phyloP scores from a whole-genome alignment of 140 eudicot species.

The Bidens hawaiensis region DNA sequence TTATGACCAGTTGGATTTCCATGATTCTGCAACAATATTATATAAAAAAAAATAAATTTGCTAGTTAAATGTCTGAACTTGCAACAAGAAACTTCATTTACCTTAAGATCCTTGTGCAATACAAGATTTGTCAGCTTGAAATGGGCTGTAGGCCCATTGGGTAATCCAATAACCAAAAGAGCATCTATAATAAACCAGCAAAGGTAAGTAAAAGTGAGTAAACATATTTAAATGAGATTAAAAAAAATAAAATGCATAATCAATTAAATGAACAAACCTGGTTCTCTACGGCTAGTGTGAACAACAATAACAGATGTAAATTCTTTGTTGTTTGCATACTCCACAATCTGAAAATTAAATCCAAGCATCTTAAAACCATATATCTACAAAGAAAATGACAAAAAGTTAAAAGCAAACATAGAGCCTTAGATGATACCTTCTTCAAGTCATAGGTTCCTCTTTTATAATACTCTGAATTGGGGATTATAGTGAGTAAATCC shows the following conservation, averaged over 20 bases:
- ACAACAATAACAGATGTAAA: conserved; percentile 79
- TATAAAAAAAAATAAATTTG: background rate
- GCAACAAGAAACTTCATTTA: conserved; percentile 1
- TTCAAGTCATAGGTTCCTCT: conserved; percentile 98
- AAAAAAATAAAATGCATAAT: background rate
- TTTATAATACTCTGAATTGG: conserved; percentile 73
- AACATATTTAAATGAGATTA: background rate
- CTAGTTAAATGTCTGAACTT: background rate
- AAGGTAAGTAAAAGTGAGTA: background rate
- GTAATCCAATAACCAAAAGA: conserved; percentile 73
- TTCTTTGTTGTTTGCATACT: conserved; percentile 80
- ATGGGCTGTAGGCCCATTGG: conserved; percentile 99
- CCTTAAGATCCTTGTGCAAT: conserved; percentile 90
- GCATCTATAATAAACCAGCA: conserved; percentile 52
- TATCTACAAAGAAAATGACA: background rate
- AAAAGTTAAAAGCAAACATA: background rate
- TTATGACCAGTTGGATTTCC: conserved; percentile 91
- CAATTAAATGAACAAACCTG: conserved; percentile 44
- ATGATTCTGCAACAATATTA: conserved; percentile 65
- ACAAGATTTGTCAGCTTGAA: conserved; percentile 83
- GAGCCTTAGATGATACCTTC: conserved; percentile 39
- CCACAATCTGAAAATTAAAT: conserved; percentile 55
- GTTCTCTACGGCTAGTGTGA: conserved; percentile 96
- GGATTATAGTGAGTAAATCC: conserved; percentile 69
- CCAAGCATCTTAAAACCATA: background rate